A percentile compares a stretch with the other conserved stretches of the same genome.
phyloP scores from a whole-genome alignment of 164 flowering plant species.

The Tetrastigma voinierianum region DNA sequence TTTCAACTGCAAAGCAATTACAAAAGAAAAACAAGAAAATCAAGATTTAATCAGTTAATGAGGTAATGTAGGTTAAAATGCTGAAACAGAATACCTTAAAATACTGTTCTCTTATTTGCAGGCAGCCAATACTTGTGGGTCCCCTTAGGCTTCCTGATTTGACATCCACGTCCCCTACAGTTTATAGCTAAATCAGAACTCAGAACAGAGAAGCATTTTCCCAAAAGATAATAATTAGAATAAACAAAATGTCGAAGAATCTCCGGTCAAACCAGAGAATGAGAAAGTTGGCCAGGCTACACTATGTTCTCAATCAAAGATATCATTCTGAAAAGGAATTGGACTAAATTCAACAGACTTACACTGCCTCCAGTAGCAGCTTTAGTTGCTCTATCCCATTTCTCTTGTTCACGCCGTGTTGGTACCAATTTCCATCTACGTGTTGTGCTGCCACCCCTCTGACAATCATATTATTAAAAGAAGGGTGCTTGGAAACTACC shows the following conservation, averaged over 20 bases:
- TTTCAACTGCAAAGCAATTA: slow-evolving; percentile 58
- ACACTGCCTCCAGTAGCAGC: slow-evolving; percentile 94
- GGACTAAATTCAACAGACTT: slow-evolving; percentile 19
- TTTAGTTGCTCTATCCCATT: slow-evolving; percentile 88
- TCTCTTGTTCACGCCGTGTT: slow-evolving; percentile 82
- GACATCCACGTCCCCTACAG: slow-evolving; percentile 84
- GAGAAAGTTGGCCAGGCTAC: too few relatives aligned
- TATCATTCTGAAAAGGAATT: too few relatives aligned
- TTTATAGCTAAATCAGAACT: slow-evolving; percentile 13
- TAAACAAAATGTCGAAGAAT: too few relatives aligned
- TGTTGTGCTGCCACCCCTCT: slow-evolving; percentile 31
- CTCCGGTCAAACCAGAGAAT: too few relatives aligned
- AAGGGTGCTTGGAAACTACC: background rate
- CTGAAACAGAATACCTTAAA: slow-evolving; percentile 43
- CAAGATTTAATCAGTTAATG: background rate
- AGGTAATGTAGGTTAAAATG: background rate
- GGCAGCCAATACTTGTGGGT: slow-evolving; percentile 89
- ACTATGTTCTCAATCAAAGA: too few relatives aligned
- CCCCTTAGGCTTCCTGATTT: slow-evolving; percentile 48
- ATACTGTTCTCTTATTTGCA: slow-evolving; percentile 73
- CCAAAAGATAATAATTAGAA: too few relatives aligned
- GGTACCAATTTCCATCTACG: slow-evolving; percentile 82
- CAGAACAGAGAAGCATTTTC: background rate
- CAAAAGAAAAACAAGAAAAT: background rate
- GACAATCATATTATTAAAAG: slow-evolving; percentile 23